Percentiles rank a stretch among this genome's conserved stretches.
These are phyloP conservation scores for Boletus edulis DNA, from an alignment of 768 basidiomycete species.

Conservation along the genomic window DNA sequence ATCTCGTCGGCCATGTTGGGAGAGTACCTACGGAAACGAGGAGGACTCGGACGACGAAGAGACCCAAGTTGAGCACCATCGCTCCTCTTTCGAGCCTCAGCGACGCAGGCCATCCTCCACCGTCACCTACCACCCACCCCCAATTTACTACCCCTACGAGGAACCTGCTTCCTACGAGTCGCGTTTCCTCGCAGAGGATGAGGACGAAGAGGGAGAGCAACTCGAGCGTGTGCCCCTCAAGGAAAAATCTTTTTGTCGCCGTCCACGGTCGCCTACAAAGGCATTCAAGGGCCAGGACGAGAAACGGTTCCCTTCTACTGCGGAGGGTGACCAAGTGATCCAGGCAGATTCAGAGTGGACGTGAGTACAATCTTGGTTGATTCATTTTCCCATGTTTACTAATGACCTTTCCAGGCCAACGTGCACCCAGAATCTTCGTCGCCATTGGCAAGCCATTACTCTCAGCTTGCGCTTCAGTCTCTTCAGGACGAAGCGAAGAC, in stretches of 20 bases:
- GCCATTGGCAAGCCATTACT: constrained; percentile 61
- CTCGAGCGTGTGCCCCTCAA: constrained; percentile 25
- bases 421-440: constrained; percentile 49
- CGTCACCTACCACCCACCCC: constrained; percentile 19
- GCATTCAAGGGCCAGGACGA: constrained; percentile 16
- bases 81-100: constrained; percentile 19
- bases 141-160: constrained; percentile 25
- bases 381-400: background rate
- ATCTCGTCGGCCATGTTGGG: constrained; percentile 35
- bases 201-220: constrained; percentile 23
- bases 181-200: constrained; percentile 23
- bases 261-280: constrained; percentile 22
- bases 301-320: constrained; percentile 7
- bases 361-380: constrained; percentile 19
- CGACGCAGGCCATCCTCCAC: constrained; percentile 26
- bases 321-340: constrained; percentile 9
- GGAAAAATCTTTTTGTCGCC: constrained; percentile 19
- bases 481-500: constrained; percentile 48
- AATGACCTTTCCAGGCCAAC: constrained; percentile 44
- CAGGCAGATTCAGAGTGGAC: constrained; percentile 30
- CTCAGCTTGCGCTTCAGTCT: constrained; percentile 56
- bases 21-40: constrained; percentile 29
- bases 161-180: constrained; percentile 33
- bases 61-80: constrained; percentile 12
- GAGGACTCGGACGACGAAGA: constrained; percentile 32